Base-by-base conservation (phyloP, 306 rosid species). In the Vicia faba region DNA sequence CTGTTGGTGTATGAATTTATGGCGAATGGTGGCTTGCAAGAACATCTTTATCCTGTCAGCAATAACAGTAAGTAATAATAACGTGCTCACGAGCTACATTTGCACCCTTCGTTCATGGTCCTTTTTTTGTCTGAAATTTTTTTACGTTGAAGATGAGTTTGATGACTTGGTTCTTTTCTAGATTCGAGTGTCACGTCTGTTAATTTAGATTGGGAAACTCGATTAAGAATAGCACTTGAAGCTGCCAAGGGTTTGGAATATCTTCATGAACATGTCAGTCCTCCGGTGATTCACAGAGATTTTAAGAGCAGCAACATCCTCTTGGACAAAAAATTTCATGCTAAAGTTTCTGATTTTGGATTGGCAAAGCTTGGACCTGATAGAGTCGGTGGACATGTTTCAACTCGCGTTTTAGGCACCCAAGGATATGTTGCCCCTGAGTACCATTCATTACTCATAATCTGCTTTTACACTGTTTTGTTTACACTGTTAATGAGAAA, bases 331-430 rank as follows among this genome's bases (percentile, higher is more conserved):
- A 79, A 80, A 18, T 78, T 86, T 71, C 96, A 86, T 68, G 90
- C 97, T 63, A 93, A 89, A 81, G 97, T 93, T 81, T 88, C 98
- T 57, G 98, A 93, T 86, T 93, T 93, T 15, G 97, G 97, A 75
- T 70, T 93, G 77, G 97, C 98, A 11, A 93, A 89, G 80, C 85
- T 88, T 70, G 98, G 97, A 74, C 78, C 97, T 36, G 97, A 88
- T 64, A 88, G 86, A 79, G 91, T 87, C n/a, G 95, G 98, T 9
- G 98, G 96, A 51, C 92, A 93, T 35, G 96, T 93, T 81, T 93
- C 98, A 6, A 93, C 97, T 63, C 85, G 91, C 31, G 97, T 93
- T 51, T 80, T 93, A 75, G 98, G 98, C 73, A 89, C 98, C 29
- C 96, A 89, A 33, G 95, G 98, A 80, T 93, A 93, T 49, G 91